A percentile compares a stretch with the other conserved stretches of the same genome.
Conservation (phyloP, 805 yeast genomes). For the Yamadazyma olivae region DNA sequence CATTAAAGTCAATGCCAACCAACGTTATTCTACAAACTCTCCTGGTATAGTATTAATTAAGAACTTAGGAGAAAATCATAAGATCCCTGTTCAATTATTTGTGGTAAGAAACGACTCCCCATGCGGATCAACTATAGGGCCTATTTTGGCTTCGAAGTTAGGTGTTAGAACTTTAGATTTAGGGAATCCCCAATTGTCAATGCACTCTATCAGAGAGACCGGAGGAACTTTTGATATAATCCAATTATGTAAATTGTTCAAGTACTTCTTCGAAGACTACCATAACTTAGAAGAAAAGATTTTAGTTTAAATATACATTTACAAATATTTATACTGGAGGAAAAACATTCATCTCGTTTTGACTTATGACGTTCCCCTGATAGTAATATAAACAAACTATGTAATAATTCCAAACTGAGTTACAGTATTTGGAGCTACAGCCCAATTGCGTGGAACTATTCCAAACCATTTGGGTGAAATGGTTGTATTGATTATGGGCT, state of each 20-base stretch:
- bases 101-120: conserved; percentile 93
- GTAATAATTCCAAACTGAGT: conserved; percentile 31
- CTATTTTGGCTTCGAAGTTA: conserved; percentile 80
- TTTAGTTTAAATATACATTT: conserved; percentile 13
- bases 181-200: conserved; percentile 88
- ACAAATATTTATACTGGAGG: conserved; percentile 8
- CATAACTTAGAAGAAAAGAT: conserved; percentile 26
- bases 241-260: conserved; percentile 58
- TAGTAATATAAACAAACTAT: conserved; percentile 37
- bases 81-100: conserved; percentile 85
- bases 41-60: conserved; percentile 81
- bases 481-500: conserved; percentile 26
- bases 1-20: conserved; percentile 90
- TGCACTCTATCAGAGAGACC: conserved; percentile 94
- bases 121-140: conserved; percentile 97
- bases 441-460: conserved; percentile 28
- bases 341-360: conserved; percentile 21
- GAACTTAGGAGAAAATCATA: conserved; percentile 60
- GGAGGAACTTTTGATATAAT: conserved; percentile 77
- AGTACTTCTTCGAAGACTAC: conserved; percentile 50
- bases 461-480: conserved; percentile 41
- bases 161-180: conserved; percentile 87
- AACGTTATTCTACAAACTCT: conserved; percentile 91
- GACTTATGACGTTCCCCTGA: conserved; percentile 28
- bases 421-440: conserved; percentile 32